These are phyloP conservation scores for Pichia norvegensis DNA, from an alignment of 1,139 yeast genomes.

Conservation along the genomic window DNA sequence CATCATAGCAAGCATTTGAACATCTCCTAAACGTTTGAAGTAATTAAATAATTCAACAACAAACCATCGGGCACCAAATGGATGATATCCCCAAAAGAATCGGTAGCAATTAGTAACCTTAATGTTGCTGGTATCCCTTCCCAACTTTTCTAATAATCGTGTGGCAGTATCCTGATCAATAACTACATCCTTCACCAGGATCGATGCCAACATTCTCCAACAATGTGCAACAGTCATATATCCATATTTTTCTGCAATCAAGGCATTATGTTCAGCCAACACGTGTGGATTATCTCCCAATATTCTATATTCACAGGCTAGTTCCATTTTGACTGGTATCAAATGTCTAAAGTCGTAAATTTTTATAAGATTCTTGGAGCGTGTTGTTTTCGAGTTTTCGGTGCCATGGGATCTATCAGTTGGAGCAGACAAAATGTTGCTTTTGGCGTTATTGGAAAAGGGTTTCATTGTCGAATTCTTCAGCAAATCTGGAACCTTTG, in stretches of 20 bases:
- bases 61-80: conserved; percentile 74
- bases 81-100: conserved; percentile 75
- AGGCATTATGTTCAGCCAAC: conserved; percentile 61
- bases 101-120: conserved; percentile 16
- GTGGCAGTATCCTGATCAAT: conserved; percentile 15
- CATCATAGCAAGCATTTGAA: conserved; percentile 88
- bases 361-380: conserved; percentile 45
- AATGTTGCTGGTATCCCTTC: conserved; percentile 9
- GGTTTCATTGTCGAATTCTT: conserved; percentile 19
- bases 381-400: conserved; percentile 17
- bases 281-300: conserved; percentile 59
- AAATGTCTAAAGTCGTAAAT: conserved; percentile 61
- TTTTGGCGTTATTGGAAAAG: conserved; percentile 14
- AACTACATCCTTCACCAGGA: conserved; percentile 28
- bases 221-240: conserved; percentile 59
- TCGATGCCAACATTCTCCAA: conserved; percentile 61
- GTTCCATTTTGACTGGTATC: conserved; percentile 67
- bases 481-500: conserved; percentile 40
- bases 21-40: conserved; percentile 57
- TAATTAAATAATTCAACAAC: conserved; percentile 54
- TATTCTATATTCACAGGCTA: conserved; percentile 70
- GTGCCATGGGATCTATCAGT: conserved; percentile 25
- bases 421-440: conserved; percentile 17
- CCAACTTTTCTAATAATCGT: conserved; percentile 15
- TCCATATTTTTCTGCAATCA: conserved; percentile 62